These are phyloP conservation scores for Vitis amurensis DNA, from an alignment of 164 flowering plant species.

Conservation along the genomic window DNA sequence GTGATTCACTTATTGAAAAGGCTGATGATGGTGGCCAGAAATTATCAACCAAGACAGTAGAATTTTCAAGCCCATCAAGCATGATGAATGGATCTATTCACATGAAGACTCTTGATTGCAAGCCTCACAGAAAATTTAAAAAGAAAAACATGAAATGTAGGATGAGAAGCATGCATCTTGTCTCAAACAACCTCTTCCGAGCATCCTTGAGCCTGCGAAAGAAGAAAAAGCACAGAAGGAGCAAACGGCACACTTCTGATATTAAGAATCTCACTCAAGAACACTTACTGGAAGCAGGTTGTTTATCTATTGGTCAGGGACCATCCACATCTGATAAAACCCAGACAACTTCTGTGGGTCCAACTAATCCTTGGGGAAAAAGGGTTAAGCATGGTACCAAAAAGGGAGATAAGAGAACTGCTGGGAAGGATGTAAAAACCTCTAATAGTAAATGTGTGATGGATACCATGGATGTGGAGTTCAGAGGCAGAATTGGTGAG, in stretches of 20 bases:
- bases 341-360: neutral
- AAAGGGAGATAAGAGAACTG: slow-evolving; percentile 12
- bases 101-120: slow-evolving; percentile 10
- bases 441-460: slow-evolving; percentile 7
- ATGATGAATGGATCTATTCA: slow-evolving; percentile 10
- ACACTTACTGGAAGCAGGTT: slow-evolving; percentile 17
- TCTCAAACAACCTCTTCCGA: slow-evolving; percentile 40
- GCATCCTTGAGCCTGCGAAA: slow-evolving; percentile 37
- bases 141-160: slow-evolving; percentile 42
- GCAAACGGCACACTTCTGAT: slow-evolving; percentile 13
- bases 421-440: neutral
- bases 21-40: slow-evolving; percentile 4
- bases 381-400: slow-evolving; percentile 15
- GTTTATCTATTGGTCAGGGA: slow-evolving; percentile 25
- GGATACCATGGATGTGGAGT: slow-evolving; percentile 20
- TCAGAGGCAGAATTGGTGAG: slow-evolving; percentile 26
- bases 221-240: slow-evolving; percentile 54
- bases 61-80: slow-evolving; percentile 14
- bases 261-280: slow-evolving; percentile 14
- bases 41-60: slow-evolving; percentile 1
- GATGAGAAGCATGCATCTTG: slow-evolving; percentile 24
- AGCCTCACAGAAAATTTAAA: slow-evolving; percentile 20
- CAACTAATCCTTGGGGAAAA: slow-evolving; percentile 19
- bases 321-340: slow-evolving; percentile 51
- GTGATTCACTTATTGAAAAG: slow-evolving; percentile 11